Base-by-base conservation (phyloP, 1,284 basidiomycete genomes). In the Cutaneotrichosporon arboriforme region DNA sequence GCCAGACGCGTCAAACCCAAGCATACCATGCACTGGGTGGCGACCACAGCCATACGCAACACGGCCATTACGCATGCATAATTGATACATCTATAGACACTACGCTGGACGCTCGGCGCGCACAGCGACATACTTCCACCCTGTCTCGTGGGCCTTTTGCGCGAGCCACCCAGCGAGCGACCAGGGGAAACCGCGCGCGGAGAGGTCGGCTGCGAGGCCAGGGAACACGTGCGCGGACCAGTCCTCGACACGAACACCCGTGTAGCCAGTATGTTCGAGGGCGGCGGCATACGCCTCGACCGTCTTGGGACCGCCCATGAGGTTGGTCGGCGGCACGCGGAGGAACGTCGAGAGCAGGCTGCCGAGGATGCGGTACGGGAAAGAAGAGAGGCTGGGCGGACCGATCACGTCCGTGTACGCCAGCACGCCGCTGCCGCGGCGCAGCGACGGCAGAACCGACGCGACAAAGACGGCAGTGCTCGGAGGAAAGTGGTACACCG, bases 401-500 rank as follows among this genome's bases (percentile, higher is more conserved):
- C 70, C 65, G 8, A 74, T 44, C n/a, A 86, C 81, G 65, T 87
- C 86, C 8, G 83, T 84, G 14, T 85, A 79, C 3, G 81, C 83
- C 46, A 87, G 71, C 13, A 77, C 73, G 13, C 84, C 84, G 4
- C 23, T 20, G 1, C 80, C 80, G 5, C 76, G 74, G 1, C 66
- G 63, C 1, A 87, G 77, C 36, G 77, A 54, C 1, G 57, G 77
- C 3, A 55, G 49, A 57, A 79, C 77, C 1, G 77, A 68, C 59
- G 84, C 80, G 8, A 70, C 64, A 31, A 86, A 77, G 61, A 84
- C 81, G 4, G 55, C 55, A 14, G 68, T 54, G 18, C 83, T 78
- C 1, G 82, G 81, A 8, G 77, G 65, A 66, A 86, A 86, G 67
- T 87, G 85, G 66, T 86, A 86, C 2, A 84, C 83, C 55, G 84